These are phyloP conservation scores for Dendrostoma leiphaemia DNA, from an alignment of 2,329 filamentous ascomycete genomes.

Conservation along the genomic window DNA sequence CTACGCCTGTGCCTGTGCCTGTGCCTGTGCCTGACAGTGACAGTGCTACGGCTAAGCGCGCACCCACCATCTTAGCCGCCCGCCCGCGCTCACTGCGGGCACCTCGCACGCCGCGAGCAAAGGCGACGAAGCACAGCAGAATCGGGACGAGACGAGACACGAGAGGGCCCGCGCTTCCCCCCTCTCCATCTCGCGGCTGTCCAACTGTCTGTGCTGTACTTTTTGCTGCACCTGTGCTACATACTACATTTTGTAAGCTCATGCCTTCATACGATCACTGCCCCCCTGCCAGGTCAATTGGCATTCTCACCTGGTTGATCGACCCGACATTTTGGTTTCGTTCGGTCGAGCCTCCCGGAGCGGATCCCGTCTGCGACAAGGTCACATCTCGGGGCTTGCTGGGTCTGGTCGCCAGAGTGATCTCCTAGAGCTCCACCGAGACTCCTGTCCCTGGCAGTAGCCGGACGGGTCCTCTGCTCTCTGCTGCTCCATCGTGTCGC, in stretches of 20 bases:
- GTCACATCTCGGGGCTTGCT: neutral
- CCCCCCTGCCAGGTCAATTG: neutral
- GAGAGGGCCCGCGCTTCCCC: neutral
- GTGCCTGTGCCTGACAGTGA: neutral
- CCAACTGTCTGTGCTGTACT: neutral
- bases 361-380: neutral
- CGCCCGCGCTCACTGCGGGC: neutral
- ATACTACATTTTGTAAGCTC: neutral
- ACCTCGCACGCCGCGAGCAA: neutral
- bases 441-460: neutral
- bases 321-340: neutral
- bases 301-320: neutral
- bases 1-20: too few relatives aligned
- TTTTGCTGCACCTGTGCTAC: neutral
- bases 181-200: neutral
- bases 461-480: neutral
- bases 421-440: neutral
- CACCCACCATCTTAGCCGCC: neutral
- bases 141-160: neutral
- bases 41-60: conserved; percentile 7
- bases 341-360: neutral
- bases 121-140: neutral
- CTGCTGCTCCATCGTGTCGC: neutral
- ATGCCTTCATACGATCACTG: neutral
- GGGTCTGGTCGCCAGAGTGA: neutral